phyloP scores from a whole-genome alignment of 139 green algal species.

The Zygnema cylindricum region DNA sequence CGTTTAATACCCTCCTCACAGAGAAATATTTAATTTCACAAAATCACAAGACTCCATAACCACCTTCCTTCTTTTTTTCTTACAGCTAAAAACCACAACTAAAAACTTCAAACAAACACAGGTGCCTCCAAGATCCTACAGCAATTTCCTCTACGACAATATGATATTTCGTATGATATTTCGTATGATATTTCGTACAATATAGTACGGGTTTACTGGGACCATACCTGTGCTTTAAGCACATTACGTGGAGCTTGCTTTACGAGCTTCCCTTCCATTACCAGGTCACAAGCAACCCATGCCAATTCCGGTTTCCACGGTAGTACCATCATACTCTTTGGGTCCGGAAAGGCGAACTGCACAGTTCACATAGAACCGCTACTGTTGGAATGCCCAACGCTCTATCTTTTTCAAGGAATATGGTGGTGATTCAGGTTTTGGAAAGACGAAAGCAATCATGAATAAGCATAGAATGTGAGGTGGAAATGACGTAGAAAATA shows the following conservation, averaged over 20 bases:
- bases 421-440: too few relatives aligned
- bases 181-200: background rate
- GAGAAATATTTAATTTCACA: too few relatives aligned
- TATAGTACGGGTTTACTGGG: background rate
- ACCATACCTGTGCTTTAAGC: conserved; percentile 30
- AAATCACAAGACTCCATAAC: too few relatives aligned
- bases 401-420: too few relatives aligned
- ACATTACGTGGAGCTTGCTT: conserved; percentile 37
- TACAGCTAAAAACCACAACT: background rate
- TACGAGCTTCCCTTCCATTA: conserved; percentile 25
- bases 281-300: conserved; percentile 42
- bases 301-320: conserved; percentile 39
- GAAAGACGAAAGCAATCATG: too few relatives aligned
- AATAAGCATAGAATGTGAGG: too few relatives aligned
- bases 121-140: too few relatives aligned
- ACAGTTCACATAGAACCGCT: background rate
- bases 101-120: background rate
- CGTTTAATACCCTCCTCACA: too few relatives aligned
- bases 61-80: too few relatives aligned
- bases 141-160: background rate
- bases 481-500: too few relatives aligned
- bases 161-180: conserved; percentile 12
- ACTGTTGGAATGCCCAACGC: too few relatives aligned
- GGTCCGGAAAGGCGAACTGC: conserved; percentile 45
- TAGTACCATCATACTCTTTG: background rate